Base-by-base conservation (phyloP, 768 basidiomycete genomes). In the Crassisporium funariophilum region DNA sequence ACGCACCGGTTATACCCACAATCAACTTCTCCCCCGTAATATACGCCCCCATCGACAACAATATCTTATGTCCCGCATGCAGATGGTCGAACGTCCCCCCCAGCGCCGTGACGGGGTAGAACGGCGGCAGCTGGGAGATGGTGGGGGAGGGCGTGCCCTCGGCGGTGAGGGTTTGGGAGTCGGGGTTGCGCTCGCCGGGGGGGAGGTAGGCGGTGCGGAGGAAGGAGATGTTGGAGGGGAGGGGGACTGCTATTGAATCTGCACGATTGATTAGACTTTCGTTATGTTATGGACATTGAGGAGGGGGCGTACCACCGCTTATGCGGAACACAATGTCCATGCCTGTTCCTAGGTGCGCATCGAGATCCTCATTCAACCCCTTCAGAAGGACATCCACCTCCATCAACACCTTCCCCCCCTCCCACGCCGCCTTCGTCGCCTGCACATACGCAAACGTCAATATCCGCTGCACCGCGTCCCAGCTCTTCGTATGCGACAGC, bases 81-180 rank as follows among this genome's bases (percentile, higher is more conserved):
- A 99, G 80, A 64, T 98, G 97, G 68, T 99, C 97, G 66, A 98
- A 98, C 0, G 97, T 98, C 0, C 97, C 97, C 5, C 97, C 95
- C 6, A 98, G 75, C 0, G 83, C 88, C n/a, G 86, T 81, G 41
- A 92, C 88, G 10, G 86, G 86, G 60, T 72, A 74, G 33, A 64
- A 50, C 13, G 69, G 49, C 11, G 70, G 67, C 8, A 49, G 44
- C 25, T 52, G 19, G 12, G 46, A 44, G 19, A 34, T 34, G 17
- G 53, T 46, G 20, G 38, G 51, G 12, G 46, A 34, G 33, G 52
- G 47, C 0, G 49, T 46, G 20, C 56, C 41, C 0, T 56, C 46
- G 41, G 54, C 52, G 25, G 60, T 49, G 15, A 47, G 50, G 41
- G 47, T 7, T 15, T 52, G 25, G 43, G 46, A 41, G 21, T 61